Conservation (phyloP, 2,329 filamentous ascomycete species). For the Talaromyces atroroseus region DNA sequence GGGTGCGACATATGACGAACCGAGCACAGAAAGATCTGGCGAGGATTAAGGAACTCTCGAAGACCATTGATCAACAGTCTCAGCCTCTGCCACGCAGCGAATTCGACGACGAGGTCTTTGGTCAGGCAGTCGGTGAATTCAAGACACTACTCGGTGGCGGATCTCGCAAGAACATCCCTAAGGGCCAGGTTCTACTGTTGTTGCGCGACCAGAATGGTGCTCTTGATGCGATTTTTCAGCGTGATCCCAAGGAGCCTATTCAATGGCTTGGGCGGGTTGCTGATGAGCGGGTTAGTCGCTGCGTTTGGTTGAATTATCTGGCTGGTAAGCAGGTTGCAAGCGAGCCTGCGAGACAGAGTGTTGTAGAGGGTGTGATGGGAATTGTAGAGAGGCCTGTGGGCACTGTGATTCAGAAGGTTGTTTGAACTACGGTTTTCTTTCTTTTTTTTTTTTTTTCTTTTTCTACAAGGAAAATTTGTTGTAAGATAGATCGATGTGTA, state of each 20-base stretch:
- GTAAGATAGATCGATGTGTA: neutral
- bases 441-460: neutral
- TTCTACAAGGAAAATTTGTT: neutral
- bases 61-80: conserved; percentile 13
- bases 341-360: conserved; percentile 70
- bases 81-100: conserved; percentile 26
- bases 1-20: conserved; percentile 76
- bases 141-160: conserved; percentile 75
- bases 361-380: conserved; percentile 81
- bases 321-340: conserved; percentile 82
- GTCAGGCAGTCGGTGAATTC: conserved; percentile 68
- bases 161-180: conserved; percentile 62
- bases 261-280: conserved; percentile 63
- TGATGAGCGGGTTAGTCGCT: conserved; percentile 73
- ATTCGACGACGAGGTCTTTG: conserved; percentile 70
- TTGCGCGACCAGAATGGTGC: conserved; percentile 60
- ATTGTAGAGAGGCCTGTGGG: conserved; percentile 85
- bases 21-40: conserved; percentile 57
- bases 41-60: conserved; percentile 31
- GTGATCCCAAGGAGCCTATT: conserved; percentile 42
- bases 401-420: conserved; percentile 74
- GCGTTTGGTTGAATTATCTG: conserved; percentile 87
- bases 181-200: conserved; percentile 71
- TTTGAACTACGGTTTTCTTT: conserved; percentile 16
- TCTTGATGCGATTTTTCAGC: conserved; percentile 62